These are phyloP conservation scores for Cupressus sempervirens DNA, from an alignment of 75 land plant species.

Conservation along the genomic window DNA sequence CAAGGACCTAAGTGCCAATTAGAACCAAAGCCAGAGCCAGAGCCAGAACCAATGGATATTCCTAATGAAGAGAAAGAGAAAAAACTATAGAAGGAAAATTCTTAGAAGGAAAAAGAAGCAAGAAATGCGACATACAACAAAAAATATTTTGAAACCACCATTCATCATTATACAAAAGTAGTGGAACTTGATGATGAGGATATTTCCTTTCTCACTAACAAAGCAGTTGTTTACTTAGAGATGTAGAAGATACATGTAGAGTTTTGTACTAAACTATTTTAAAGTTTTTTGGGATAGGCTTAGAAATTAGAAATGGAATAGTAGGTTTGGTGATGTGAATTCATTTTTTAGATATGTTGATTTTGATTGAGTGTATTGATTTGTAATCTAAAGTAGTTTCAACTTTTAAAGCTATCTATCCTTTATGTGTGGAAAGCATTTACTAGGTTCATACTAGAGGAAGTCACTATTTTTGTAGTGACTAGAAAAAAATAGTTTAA, in stretches of 20 bases:
- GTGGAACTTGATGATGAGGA: conserved; percentile 91
- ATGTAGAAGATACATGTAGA: conserved; percentile 64
- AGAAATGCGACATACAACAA: conserved; percentile 97
- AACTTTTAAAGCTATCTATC: no score
- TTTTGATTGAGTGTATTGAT: no score
- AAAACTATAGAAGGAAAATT: conserved; percentile 57
- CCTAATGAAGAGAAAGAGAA: conserved; percentile 64
- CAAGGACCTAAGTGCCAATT: conserved; percentile 13
- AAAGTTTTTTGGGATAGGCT: no score
- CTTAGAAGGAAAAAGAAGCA: conserved; percentile 85
- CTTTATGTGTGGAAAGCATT: no score
- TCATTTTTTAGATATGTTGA: no score
- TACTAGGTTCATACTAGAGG: no score
- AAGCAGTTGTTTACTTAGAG: conserved; percentile 94
- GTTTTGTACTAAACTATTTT: not conserved
- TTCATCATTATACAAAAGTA: conserved; percentile 70
- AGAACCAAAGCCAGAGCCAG: conserved; percentile 50
- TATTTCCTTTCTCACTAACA: conserved; percentile 86
- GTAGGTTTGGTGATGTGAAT: no score
- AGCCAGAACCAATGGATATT: conserved; percentile 77
- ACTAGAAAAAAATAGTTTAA: not conserved
- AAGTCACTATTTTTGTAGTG: no score
- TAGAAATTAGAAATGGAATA: no score
- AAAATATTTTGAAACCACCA: conserved; percentile 84
- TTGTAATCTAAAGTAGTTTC: no score